Evolutionary conservation across 805 yeast species (phyloP).

Genomic region (Pichia sporocuriosa): DNA sequence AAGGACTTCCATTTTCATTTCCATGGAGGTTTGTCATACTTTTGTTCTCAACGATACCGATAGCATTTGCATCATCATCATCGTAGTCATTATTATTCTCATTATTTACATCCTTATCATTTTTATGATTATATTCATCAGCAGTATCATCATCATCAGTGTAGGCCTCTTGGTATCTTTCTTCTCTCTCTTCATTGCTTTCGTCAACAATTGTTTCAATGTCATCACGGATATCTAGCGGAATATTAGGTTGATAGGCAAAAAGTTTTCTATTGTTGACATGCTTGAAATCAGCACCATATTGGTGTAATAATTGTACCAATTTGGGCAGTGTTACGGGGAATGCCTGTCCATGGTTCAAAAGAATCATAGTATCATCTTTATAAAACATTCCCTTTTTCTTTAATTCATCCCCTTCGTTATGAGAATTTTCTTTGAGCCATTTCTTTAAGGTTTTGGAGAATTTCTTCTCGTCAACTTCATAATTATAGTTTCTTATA

Average conservation of each 20-base stretch:
- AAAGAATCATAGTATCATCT: constrained; percentile 26
- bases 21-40: not conserved
- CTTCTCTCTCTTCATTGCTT: constrained; percentile 17
- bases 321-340: constrained; percentile 66
- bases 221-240: constrained; percentile 61
- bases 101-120: not conserved
- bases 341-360: constrained; percentile 45
- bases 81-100: constrained; percentile 11
- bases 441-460: constrained; percentile 44
- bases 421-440: constrained; percentile 28
- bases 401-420: constrained; percentile 10
- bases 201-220: constrained; percentile 60
- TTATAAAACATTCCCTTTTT: constrained; percentile 19
- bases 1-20: not conserved
- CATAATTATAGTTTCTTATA: constrained; percentile 74
- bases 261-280: constrained; percentile 45
- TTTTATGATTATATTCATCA: not conserved
- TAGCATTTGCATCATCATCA: constrained; percentile 7
- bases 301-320: constrained; percentile 62
- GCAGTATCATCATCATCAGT: constrained; percentile 16
- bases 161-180: constrained; percentile 21
- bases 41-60: too few species aligned
- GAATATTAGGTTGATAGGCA: constrained; percentile 64
- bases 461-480: constrained; percentile 68
- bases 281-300: constrained; percentile 74